Conservation (phyloP, 2,329 filamentous ascomycete species). For the Ophiobolus disseminans region DNA sequence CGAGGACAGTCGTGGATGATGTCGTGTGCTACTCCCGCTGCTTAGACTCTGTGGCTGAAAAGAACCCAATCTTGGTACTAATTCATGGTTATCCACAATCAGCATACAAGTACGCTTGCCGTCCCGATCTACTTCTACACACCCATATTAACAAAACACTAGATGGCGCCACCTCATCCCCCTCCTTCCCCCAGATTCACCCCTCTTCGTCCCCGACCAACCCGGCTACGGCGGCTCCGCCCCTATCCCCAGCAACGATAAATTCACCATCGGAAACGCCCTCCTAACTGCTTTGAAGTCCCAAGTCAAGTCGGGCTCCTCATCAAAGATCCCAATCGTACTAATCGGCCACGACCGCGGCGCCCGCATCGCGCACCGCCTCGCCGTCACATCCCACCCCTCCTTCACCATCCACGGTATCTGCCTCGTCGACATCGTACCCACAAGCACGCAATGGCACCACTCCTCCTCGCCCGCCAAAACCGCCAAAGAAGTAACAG, state of each 20-base stretch:
- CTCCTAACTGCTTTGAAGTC: slow-evolving; percentile 34
- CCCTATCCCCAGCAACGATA: slow-evolving; percentile 36
- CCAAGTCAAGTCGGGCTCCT: slow-evolving; percentile 20
- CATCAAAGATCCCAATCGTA: slow-evolving; percentile 27
- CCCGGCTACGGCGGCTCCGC: slow-evolving; percentile 42
- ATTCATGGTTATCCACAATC: slow-evolving; percentile 45
- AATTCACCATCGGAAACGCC: slow-evolving; percentile 35
- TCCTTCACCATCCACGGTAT: slow-evolving; percentile 49
- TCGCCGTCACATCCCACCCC: slow-evolving; percentile 57
- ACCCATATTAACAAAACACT: not conserved
- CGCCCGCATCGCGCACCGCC: slow-evolving; percentile 62
- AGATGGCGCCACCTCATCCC: slow-evolving; percentile 46
- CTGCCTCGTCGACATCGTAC: slow-evolving; percentile 49
- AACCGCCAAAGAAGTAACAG: slow-evolving; percentile 51
- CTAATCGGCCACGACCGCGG: slow-evolving; percentile 66
- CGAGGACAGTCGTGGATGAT: slow-evolving; percentile 33
- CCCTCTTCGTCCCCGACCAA: slow-evolving; percentile 42
- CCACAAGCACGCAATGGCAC: slow-evolving; percentile 62
- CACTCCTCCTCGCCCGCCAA: slow-evolving; percentile 48
- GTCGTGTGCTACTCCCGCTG: slow-evolving; percentile 36
- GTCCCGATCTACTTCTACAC: not conserved
- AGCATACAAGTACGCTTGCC: slow-evolving; percentile 31
- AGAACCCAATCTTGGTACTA: slow-evolving; percentile 41
- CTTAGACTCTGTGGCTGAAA: slow-evolving; percentile 28
- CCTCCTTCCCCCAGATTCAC: slow-evolving; percentile 31